Evolutionary conservation across 768 basidiomycete species (phyloP), one percentile per base, ranked within the genome.

Genomic region (Xerocomus brunneocitrinus): DNA sequence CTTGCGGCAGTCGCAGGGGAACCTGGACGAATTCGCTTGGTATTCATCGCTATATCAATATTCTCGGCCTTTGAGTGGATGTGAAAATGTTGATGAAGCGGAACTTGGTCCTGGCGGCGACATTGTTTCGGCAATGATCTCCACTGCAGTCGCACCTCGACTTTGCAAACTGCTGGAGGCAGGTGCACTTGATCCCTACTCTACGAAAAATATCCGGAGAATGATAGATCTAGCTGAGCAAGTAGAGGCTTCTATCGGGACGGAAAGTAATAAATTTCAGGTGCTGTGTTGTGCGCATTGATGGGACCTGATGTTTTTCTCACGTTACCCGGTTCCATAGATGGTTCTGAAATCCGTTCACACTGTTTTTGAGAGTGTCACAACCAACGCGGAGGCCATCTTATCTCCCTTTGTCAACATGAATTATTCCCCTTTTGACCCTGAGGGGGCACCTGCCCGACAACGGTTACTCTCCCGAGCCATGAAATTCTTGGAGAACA

Each of bases 131-230:
- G 84, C 88, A 0, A 92, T 95, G 85, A 79, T 95, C 16, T 84
- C 88, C n/a, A 89, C 89, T 0, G 83, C 85, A 0, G 74, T 95
- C 40, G 81, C 88, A 35, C 91, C 94, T 8, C 76, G 85, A 45
- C 63, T 97, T 8, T 80, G 79, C 63, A 88, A 82, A 60, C 64
- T 89, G 24, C 65, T 97, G n/a, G 82, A 86, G 52, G 77, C 77
- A n/a, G 93, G 94, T 25, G 87, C 79, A 5, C 74, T 94, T 50
- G 88, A 97, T 66, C 83, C 88, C 1, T 93, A 91, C 68, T 95
- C 92, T 3, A 73, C 76, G 31, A 70, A 60, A 32, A 79, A 87
- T 62, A 74, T 86, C 3, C 75, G 81, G 32, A 74, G 82, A 40
- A 72, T 86, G 44, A 74, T 89, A 25, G 87, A 95, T 69, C 67